A percentile compares a stretch with the other conserved stretches of the same genome.
Evolutionary conservation across 2,329 filamentous ascomycete species (phyloP).

Genomic region (Neonectria hederae): DNA sequence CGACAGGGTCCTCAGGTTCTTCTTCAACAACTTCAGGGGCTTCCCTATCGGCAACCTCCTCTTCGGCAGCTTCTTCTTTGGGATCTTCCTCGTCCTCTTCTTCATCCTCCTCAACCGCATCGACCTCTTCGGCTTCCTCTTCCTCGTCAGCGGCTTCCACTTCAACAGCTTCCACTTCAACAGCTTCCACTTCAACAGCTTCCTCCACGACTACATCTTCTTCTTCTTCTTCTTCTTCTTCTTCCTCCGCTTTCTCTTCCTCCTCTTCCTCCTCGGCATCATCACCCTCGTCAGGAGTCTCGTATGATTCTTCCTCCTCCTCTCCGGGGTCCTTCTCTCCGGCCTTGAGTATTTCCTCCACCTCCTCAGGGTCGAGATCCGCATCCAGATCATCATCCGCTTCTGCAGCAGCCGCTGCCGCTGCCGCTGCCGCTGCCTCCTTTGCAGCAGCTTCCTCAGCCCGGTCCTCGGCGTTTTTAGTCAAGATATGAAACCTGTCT

Average conservation of each 20-base stretch:
- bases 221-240: constrained; percentile 7
- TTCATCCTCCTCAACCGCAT: constrained; percentile 27
- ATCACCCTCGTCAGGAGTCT: constrained; percentile 12
- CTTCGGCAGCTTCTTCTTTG: constrained; percentile 16
- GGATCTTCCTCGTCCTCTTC: constrained; percentile 34
- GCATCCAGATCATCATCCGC: constrained; percentile 9
- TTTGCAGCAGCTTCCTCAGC: constrained; percentile 36
- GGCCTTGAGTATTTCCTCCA: constrained; percentile 21
- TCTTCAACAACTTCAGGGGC: constrained; percentile 44
- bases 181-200: constrained; percentile 24
- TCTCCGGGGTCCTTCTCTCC: constrained; percentile 23
- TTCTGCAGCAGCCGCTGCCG: constrained; percentile 15
- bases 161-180: constrained; percentile 22
- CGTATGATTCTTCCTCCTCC: constrained; percentile 14
- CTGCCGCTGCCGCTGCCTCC: constrained; percentile 31
- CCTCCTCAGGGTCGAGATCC: neutral
- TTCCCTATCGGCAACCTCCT: constrained; percentile 38
- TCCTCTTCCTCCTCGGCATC: constrained; percentile 14
- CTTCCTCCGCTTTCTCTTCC: constrained; percentile 10
- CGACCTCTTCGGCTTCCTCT: constrained; percentile 24
- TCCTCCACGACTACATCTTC: neutral
- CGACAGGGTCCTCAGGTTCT: constrained; percentile 28
- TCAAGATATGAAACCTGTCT: constrained; percentile 31
- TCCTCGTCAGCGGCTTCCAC: constrained; percentile 24
- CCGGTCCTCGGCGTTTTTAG: constrained; percentile 30